A percentile compares a stretch with the other conserved stretches of the same genome.
phyloP scores from a whole-genome alignment of 148 eudicot species.

The Selenicereus undatus region DNA sequence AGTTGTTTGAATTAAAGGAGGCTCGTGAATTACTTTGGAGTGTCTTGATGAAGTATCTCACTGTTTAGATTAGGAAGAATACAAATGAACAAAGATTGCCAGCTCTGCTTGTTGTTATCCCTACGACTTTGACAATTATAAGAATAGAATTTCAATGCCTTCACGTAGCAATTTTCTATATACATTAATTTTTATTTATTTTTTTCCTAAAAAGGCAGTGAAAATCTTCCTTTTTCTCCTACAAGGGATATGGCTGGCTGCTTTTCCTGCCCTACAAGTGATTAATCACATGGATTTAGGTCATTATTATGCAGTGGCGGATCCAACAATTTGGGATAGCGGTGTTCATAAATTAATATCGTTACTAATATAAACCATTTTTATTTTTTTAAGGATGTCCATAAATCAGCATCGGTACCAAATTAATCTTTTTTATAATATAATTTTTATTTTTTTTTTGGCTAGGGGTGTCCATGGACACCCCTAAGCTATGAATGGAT shows the following conservation, averaged over 20 bases:
- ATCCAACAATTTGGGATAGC: too few relatives aligned
- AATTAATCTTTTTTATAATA: too few relatives aligned
- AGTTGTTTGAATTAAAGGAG: too few relatives aligned
- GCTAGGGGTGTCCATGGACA: too few relatives aligned
- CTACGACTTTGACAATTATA: neutral
- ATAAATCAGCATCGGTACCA: too few relatives aligned
- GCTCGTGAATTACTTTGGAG: neutral
- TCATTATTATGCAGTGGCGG: neutral
- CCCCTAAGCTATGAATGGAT: too few relatives aligned
- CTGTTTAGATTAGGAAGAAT: slow-evolving; percentile 3
- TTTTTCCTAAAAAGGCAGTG: neutral
- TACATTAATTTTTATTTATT: neutral
- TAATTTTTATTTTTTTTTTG: too few relatives aligned
- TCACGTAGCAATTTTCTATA: slow-evolving; percentile 1
- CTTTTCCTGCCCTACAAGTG: neutral
- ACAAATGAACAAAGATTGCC: neutral
- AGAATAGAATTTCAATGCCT: neutral
- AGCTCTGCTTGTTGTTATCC: neutral
- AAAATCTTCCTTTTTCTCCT: neutral
- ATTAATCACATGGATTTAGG: neutral
- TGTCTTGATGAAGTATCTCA: slow-evolving; percentile 14
- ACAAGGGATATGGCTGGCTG: neutral
- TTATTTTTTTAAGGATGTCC: too few relatives aligned
- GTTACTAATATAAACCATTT: too few relatives aligned
- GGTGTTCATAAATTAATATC: too few relatives aligned